A percentile compares a stretch with the other conserved stretches of the same genome.
Evolutionary conservation across 2,329 filamentous ascomycete species (phyloP).

Genomic region (Aspergillus costaricaensis): DNA sequence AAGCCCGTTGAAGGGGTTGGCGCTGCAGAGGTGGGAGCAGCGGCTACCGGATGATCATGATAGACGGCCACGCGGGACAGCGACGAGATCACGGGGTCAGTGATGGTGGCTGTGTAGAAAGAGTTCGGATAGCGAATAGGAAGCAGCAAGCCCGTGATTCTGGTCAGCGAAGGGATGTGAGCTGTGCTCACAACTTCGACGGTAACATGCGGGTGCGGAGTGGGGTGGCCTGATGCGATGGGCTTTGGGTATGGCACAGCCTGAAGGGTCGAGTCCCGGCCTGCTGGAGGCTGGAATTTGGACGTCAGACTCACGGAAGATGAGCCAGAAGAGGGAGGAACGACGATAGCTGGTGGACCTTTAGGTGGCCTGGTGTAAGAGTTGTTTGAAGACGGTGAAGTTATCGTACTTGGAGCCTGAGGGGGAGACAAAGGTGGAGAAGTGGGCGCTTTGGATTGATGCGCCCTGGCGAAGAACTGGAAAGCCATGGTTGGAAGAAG

Average conservation of each 20-base stretch:
- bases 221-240: slow-evolving; percentile 30
- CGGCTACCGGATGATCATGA: slow-evolving; percentile 48
- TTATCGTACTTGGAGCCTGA: slow-evolving; percentile 16
- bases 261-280: slow-evolving; percentile 29
- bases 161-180: slow-evolving; percentile 58
- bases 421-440: slow-evolving; percentile 27
- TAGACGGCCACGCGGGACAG: slow-evolving; percentile 63
- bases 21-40: slow-evolving; percentile 22
- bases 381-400: slow-evolving; percentile 16
- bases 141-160: slow-evolving; percentile 59
- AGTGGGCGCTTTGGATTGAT: slow-evolving; percentile 28
- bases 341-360: slow-evolving; percentile 33
- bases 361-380: slow-evolving; percentile 30
- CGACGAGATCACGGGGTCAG: slow-evolving; percentile 53
- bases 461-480: slow-evolving; percentile 40
- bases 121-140: slow-evolving; percentile 62
- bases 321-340: slow-evolving; percentile 27
- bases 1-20: slow-evolving; percentile 16
- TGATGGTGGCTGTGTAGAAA: slow-evolving; percentile 63
- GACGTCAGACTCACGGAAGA: slow-evolving; percentile 18
- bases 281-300: slow-evolving; percentile 25
- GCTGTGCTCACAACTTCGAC: slow-evolving; percentile 55
- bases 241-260: slow-evolving; percentile 34
- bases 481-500: slow-evolving; percentile 34
- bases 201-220: slow-evolving; percentile 53